phyloP scores from a whole-genome alignment of 768 basidiomycete genomes.

The Paxillus rubicundulus region DNA sequence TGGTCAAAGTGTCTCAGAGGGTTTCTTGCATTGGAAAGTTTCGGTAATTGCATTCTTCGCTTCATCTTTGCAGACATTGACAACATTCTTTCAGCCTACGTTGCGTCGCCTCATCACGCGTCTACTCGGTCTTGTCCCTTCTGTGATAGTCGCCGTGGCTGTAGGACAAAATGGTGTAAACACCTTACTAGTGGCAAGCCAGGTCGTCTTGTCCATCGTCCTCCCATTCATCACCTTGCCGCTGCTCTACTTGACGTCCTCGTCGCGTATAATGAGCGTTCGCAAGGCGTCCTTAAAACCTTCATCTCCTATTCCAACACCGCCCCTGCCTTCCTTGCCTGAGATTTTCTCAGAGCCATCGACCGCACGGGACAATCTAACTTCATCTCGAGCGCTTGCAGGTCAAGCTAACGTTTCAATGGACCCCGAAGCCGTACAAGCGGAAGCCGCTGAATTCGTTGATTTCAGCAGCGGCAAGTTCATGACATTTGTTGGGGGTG shows the following conservation, averaged over 20 bases:
- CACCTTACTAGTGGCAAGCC: constrained; percentile 78
- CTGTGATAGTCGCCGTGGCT: constrained; percentile 71
- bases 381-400: not conserved
- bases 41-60: constrained; percentile 47
- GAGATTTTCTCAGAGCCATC: not conserved
- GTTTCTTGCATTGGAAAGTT: constrained; percentile 83
- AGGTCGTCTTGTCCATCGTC: constrained; percentile 80
- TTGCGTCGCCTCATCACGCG: constrained; percentile 83
- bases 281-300: constrained; percentile 24
- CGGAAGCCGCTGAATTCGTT: constrained; percentile 36
- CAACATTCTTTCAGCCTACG: constrained; percentile 49
- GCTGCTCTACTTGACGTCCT: constrained; percentile 69
- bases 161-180: constrained; percentile 71
- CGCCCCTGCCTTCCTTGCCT: not conserved
- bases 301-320: not conserved
- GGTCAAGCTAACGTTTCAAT: not conserved
- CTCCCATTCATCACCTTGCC: constrained; percentile 87
- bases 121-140: constrained; percentile 76
- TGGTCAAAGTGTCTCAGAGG: constrained; percentile 88
- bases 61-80: constrained; percentile 25
- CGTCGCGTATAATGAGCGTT: constrained; percentile 67
- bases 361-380: not conserved
- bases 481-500: constrained; percentile 46
- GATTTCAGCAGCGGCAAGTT: constrained; percentile 65
- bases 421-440: constrained; percentile 11